Evolutionary conservation across 1,284 basidiomycete species (phyloP), one percentile per base, ranked within the genome.

Genomic region (Wallemia mellicola): DNA sequence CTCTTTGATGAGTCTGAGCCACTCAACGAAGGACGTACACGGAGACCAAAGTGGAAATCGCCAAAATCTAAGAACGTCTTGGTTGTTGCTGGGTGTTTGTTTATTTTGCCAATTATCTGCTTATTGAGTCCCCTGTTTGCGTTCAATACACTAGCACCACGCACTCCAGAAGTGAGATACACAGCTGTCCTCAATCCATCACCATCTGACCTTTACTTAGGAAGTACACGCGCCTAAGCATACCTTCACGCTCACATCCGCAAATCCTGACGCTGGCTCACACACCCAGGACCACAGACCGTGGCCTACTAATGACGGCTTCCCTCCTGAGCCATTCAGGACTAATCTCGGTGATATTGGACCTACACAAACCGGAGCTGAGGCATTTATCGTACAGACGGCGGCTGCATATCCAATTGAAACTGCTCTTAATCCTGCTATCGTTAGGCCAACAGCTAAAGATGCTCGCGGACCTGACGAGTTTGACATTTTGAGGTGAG

Each of bases 341-440:
- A 48, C 38, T n/a, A n/a, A 48, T 22, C 9, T 48, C 38, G 38
- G 38, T 11, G 38, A 48, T n/a, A n/a, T 48, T 48, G 55, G 55
- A 7, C 15, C 15, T 24, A 57, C 55, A 7, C 55, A 26, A 30
- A 59, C 76, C 60, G 77, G 76, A 24, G 73, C 73, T 59, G 75
- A 77, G 64, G 71, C 76, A 1, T 69, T 69, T 28, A 71, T 74
- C 0, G 72, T 75, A 56, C 68, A 68, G 32, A 78, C 76, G 1
- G 75, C 73, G 0, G 67, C 73, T 11, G 66, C 3, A 63, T 68
- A 17, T 67, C 73, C 2, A 71, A 72, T 63, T 66, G 38, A 48
- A 48, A 17, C 38, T 11, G 38, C 38, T n/a, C 38, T 48, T 22
- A 48, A 48, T 22, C 38, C 38, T n/a, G 38, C 38, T 22, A 48